Base-by-base conservation (phyloP, 1,139 yeast species). In the Wickerhamomyces sp. region DNA sequence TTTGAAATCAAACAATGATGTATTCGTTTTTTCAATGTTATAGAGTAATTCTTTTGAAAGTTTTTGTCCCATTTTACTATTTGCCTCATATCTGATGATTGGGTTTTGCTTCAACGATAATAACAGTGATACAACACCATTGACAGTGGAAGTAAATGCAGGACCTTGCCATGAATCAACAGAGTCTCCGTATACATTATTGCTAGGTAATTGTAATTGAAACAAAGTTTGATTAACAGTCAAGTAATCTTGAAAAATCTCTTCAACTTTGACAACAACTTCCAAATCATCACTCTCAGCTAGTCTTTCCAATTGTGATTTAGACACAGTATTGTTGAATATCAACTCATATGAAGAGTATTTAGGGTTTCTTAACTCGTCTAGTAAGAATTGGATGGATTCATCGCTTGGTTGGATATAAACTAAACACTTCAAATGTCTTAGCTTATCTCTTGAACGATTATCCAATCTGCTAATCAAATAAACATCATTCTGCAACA, bases 221-320 rank as follows among this genome's bases (percentile, higher is more conserved):
- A 77, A 91, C 39, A 93, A 66, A 57, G 86, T 85, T 48, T 72
- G 72, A 62, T 89, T 89, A 45, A 90, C 69, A 7, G 87, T 81
- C 51, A 78, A 72, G 62, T 84, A 91, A 63, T 93, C 98, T 53
- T 84, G 88, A 60, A 89, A 93, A 41, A 90, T 62, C 61, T 93
- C 99, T 34, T 84, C 79, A 3, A 93, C 90, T 51, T 77, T 78
- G 6, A 75, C 68, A 9, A 94, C 86, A 7, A 81, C 79, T 60
- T 91, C 99, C 57, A 81, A 74, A 60, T 88, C 94, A 64, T 93
- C 99, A 3, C 88, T 78, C 63, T 89, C 96, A 0, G 99, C 99
- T 36, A 93, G 63, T 45, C 85, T 74, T 62, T 94, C 99, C 54
- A 93, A 65, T 52, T 87, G 86, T 34, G 81, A 72, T 65, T 91